These are phyloP conservation scores for Lupinus albus DNA, from an alignment of 306 rosid species.

Conservation along the genomic window DNA sequence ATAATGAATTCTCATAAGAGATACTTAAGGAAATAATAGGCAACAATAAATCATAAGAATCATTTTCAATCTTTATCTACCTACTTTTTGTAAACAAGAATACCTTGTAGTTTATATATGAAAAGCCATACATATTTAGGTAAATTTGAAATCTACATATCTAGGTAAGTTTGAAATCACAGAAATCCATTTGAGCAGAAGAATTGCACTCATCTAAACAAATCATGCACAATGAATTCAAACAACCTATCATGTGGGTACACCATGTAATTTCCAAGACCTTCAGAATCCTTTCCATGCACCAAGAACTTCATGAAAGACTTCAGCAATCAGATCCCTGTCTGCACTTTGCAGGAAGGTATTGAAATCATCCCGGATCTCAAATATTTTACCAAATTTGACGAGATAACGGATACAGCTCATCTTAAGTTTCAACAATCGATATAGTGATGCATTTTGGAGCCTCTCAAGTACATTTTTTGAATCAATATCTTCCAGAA, in stretches of 20 bases:
- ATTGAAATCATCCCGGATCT: constrained; percentile 77
- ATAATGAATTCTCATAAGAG: constrained; percentile 23
- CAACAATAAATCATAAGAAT: neutral
- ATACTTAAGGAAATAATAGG: too few species aligned
- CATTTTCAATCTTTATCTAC: constrained; percentile 31
- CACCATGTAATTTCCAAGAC: constrained; percentile 36
- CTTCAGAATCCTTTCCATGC: constrained; percentile 93
- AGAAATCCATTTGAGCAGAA: constrained; percentile 49
- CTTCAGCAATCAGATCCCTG: constrained; percentile 79
- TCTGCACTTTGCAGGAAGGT: constrained; percentile 80
- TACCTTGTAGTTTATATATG: constrained; percentile 34
- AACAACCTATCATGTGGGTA: constrained; percentile 47
- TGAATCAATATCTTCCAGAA: constrained; percentile 84
- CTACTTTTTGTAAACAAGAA: constrained; percentile 37
- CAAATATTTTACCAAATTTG: constrained; percentile 84
- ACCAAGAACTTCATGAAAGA: constrained; percentile 79
- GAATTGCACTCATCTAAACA: constrained; percentile 58
- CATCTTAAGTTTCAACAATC: constrained; percentile 66
- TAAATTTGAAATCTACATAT: constrained; percentile 24
- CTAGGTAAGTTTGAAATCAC: constrained; percentile 45
- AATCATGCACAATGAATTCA: constrained; percentile 51
- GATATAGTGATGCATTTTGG: constrained; percentile 83
- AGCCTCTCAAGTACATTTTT: constrained; percentile 95
- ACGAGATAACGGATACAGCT: constrained; percentile 85
- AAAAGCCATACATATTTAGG: constrained; percentile 41